Percentiles rank a stretch among this genome's conserved stretches.
Evolutionary conservation across 352 stramenopile species (phyloP).

Genomic region (Plasmopara muralis): DNA sequence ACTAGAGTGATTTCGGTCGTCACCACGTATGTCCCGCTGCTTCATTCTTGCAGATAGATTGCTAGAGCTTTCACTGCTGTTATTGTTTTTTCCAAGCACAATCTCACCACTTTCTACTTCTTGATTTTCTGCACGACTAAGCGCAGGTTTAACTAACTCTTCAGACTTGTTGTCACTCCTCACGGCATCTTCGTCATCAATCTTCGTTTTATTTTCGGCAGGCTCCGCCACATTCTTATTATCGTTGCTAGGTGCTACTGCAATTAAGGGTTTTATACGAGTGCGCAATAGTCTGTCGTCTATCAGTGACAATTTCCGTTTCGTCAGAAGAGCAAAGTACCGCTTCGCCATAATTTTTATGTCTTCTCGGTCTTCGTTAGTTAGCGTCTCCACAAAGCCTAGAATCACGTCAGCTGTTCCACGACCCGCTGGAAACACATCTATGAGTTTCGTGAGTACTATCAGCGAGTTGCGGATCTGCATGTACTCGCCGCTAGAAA

Average conservation of each 20-base stretch:
- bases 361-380: constrained; percentile 77
- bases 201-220: constrained; percentile 17
- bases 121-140: constrained; percentile 23
- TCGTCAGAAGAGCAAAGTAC: constrained; percentile 78
- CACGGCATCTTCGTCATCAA: constrained; percentile 20
- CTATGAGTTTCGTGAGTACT: constrained; percentile 84
- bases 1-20: constrained; percentile 25
- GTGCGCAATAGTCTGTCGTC: constrained; percentile 53
- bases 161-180: constrained; percentile 13
- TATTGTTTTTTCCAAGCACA: constrained; percentile 24
- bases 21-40: constrained; percentile 14
- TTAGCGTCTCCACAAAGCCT: constrained; percentile 59
- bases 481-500: constrained; percentile 76
- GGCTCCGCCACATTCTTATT: constrained; percentile 18
- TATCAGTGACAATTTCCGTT: constrained; percentile 56
- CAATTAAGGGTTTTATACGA: constrained; percentile 15
- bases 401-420: constrained; percentile 54
- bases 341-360: constrained; percentile 88
- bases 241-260: constrained; percentile 8
- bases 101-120: constrained; percentile 56
- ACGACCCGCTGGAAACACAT: constrained; percentile 69
- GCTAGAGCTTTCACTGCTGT: constrained; percentile 4
- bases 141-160: constrained; percentile 11
- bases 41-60: constrained; percentile 14
- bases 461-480: constrained; percentile 79